Percentiles rank a stretch among this genome's conserved stretches.
These are phyloP conservation scores for Apocynum venetum DNA, from an alignment of 257 asterid genomes.

Conservation along the genomic window DNA sequence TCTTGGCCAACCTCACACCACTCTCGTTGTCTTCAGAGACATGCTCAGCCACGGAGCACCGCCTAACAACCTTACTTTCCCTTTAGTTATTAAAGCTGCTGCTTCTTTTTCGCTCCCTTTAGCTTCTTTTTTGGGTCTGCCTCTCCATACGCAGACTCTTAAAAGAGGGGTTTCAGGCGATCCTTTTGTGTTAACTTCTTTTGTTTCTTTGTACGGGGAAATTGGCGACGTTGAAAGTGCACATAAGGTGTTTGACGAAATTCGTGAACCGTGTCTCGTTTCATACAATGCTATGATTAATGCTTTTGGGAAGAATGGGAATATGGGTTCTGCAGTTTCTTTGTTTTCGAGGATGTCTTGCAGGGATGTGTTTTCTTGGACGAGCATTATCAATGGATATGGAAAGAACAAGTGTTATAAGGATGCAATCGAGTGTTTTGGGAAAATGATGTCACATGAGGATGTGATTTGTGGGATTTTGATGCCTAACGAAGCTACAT, in stretches of 20 bases:
- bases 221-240: constrained; percentile 45
- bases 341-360: constrained; percentile 47
- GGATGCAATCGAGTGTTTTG: constrained; percentile 51
- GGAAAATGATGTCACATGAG: constrained; percentile 55
- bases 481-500: constrained; percentile 84
- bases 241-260: constrained; percentile 56
- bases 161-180: constrained; percentile 60
- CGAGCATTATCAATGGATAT: constrained; percentile 67
- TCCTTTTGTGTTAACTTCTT: constrained; percentile 69
- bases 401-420: constrained; percentile 38
- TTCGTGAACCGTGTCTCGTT: constrained; percentile 55
- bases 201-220: constrained; percentile 47
- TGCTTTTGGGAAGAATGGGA: constrained; percentile 60
- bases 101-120: constrained; percentile 31
- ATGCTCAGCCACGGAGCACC: constrained; percentile 68
- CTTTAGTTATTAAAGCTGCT: constrained; percentile 60
- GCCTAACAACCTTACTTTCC: constrained; percentile 80
- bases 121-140: constrained; percentile 29
- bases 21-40: constrained; percentile 49
- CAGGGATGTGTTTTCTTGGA: constrained; percentile 81
- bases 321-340: constrained; percentile 46
- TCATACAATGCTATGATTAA: constrained; percentile 71
- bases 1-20: constrained; percentile 38
- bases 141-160: constrained; percentile 58
- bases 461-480: constrained; percentile 36